These are phyloP conservation scores for Diaporthe longicolla DNA, from an alignment of 2,329 filamentous ascomycete genomes.

Conservation along the genomic window DNA sequence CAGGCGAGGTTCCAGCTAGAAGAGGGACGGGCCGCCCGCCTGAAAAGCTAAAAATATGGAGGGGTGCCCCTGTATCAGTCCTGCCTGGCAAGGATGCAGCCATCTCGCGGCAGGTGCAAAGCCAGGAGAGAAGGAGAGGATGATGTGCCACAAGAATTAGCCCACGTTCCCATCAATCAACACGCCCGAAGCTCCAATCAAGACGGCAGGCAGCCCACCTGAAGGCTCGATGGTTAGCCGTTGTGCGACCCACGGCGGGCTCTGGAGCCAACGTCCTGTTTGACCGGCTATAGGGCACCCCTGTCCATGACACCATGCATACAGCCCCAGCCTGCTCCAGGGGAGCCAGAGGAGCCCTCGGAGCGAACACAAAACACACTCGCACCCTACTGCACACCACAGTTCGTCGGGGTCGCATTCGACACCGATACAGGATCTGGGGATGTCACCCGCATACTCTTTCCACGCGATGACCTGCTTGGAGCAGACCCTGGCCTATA, in stretches of 20 bases:
- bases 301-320: constrained; percentile 3
- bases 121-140: neutral
- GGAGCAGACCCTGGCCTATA: constrained; percentile 5
- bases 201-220: constrained; percentile 2
- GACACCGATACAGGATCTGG: constrained; percentile 10
- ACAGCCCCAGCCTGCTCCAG: neutral
- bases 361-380: no score
- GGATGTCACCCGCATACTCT: constrained; percentile 1
- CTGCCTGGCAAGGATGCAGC: constrained; percentile 16
- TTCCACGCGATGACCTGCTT: constrained; percentile 24
- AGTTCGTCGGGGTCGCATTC: constrained; percentile 11
- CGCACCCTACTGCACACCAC: constrained; percentile 2
- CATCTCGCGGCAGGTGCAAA: neutral
- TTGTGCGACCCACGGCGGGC: constrained; percentile 21
- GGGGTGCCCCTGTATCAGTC: constrained; percentile 24
- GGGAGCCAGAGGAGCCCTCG: no score
- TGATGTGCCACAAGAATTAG: constrained; percentile 11
- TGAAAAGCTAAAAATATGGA: constrained; percentile 34
- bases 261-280: neutral
- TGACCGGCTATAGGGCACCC: constrained; percentile 18
- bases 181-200: constrained; percentile 21
- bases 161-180: neutral
- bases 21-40: constrained; percentile 26
- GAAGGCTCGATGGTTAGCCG: neutral
- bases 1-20: constrained; percentile 20